Evolutionary conservation across 495 filamentous ascomycete genomes (phyloP), one percentile per base, ranked within the genome.

Genomic region (Neurospora pannonica): DNA sequence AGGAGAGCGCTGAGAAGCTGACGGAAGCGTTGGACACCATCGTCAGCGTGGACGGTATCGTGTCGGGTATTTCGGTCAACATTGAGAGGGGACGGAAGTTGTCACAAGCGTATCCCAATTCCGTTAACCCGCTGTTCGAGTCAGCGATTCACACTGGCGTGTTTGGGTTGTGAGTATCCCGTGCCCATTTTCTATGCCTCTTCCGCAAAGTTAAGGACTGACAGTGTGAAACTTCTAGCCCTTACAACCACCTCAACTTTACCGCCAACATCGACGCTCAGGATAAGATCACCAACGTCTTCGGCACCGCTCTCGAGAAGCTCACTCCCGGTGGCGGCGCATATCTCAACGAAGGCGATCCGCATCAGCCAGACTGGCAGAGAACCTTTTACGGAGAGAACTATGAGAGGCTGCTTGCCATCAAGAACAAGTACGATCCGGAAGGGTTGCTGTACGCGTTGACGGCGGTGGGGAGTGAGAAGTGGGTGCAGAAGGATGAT

Each of bases 351-450:
- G 86, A 88, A 78, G 86, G 81, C 3, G 86, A 90, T 77, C 83
- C 87, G 42, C 79, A 83, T 28, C 88, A 91, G 81, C 88, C 89
- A 1, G 76, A 89, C 72, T 91, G 87, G 82, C 86, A 91, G 81
- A 79, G 86, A 79, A 78, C 84, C 6, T 91, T 89, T 79, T 92
- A 86, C 71, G 89, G 89, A 0, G 71, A 54, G n/a, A 82, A 88
- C 48, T 92, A 92, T 76, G 77, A 74, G 2, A 80, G 85, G 11
- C 79, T 91, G 72, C 79, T 84, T 6, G 70, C 77, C 67, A 74
- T 90, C 39, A 90, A 91, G 85, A 78, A 85, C 74, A 79, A 81
- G 62, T 85, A 83, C 72, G 90, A 92, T 78, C 90, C 89, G 4
- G 81, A 77, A 36, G 82, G 81, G 1, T 28, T 90, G 38, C 88